These are phyloP conservation scores for Caryopteris hybrid DNA, from an alignment of 305 asterid genomes.

Conservation along the genomic window DNA sequence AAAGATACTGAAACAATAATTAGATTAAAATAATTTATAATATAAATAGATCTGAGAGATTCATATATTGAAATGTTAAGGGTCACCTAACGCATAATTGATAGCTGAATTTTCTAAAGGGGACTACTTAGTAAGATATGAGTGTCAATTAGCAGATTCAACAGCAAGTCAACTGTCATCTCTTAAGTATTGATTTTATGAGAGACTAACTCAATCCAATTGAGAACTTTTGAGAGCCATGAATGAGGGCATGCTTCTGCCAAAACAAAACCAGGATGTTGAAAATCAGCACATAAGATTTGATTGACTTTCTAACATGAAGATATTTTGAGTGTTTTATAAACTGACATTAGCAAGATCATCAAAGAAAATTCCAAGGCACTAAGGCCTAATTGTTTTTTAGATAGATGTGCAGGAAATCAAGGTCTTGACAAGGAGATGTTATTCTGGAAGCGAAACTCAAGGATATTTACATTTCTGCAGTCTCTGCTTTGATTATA, in stretches of 20 bases:
- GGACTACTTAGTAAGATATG: too few species aligned
- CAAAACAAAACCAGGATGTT: neutral
- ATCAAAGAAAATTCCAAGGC: neutral
- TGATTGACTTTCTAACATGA: neutral
- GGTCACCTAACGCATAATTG: too few species aligned
- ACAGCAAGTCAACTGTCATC: neutral
- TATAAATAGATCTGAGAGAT: too few species aligned
- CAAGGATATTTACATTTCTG: neutral
- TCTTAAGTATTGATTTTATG: neutral
- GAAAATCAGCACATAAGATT: neutral
- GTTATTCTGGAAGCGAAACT: neutral
- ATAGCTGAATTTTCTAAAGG: too few species aligned
- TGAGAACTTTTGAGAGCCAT: neutral
- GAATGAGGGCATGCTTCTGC: neutral
- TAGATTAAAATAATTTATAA: too few species aligned
- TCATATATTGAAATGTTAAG: too few species aligned
- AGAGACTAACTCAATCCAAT: neutral
- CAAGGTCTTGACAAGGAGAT: neutral
- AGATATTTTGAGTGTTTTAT: neutral
- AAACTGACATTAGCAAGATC: neutral
- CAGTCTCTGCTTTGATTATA: neutral
- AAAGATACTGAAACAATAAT: too few species aligned
- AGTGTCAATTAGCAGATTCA: too few species aligned
- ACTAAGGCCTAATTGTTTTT: neutral
- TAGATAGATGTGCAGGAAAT: too few species aligned